Conservation (phyloP, 805 yeast species). For the Starmerella ratchasimensis region DNA sequence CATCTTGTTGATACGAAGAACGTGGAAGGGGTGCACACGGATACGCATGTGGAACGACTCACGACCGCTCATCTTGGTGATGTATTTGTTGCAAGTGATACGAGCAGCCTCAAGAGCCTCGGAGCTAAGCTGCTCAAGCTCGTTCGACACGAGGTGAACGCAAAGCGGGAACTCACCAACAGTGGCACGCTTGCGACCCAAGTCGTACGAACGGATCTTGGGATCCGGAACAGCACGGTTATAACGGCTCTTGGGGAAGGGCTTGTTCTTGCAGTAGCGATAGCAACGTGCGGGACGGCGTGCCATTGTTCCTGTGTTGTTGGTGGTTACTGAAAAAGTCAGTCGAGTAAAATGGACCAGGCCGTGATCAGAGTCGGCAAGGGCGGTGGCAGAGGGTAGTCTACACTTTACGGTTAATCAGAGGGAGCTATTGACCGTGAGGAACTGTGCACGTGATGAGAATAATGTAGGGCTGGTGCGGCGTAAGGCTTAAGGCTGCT, state of each 20-base stretch:
- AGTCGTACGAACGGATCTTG: conserved; percentile 97
- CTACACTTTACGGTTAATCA: too few species aligned
- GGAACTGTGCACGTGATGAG: too few species aligned
- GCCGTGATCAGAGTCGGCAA: too few species aligned
- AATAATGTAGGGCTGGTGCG: too few species aligned
- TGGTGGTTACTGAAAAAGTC: conserved; percentile 5
- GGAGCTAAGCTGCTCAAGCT: conserved; percentile 96
- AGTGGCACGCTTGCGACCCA: conserved; percentile 99
- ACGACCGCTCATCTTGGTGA: conserved; percentile 95
- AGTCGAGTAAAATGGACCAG: too few species aligned
- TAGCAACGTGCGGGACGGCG: conserved; percentile 99
- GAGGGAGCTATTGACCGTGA: too few species aligned
- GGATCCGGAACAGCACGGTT: conserved; percentile 99
- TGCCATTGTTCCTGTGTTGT: conserved; percentile 57
- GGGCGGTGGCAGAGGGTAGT: too few species aligned
- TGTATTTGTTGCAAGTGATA: conserved; percentile 99
- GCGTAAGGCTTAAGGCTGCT: too few species aligned
- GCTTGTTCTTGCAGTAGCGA: conserved; percentile 99
- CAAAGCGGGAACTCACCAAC: conserved; percentile 99
- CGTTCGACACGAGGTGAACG: conserved; percentile 98
- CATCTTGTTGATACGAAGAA: conserved; percentile 99
- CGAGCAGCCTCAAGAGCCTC: conserved; percentile 99
- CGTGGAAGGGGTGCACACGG: conserved; percentile 99
- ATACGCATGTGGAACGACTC: conserved; percentile 99
- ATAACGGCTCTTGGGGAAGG: conserved; percentile 99